Percentiles rank a stretch among this genome's conserved stretches.
Evolutionary conservation across 352 stramenopile species (phyloP).

Genomic region (Sclerospora graminicola): DNA sequence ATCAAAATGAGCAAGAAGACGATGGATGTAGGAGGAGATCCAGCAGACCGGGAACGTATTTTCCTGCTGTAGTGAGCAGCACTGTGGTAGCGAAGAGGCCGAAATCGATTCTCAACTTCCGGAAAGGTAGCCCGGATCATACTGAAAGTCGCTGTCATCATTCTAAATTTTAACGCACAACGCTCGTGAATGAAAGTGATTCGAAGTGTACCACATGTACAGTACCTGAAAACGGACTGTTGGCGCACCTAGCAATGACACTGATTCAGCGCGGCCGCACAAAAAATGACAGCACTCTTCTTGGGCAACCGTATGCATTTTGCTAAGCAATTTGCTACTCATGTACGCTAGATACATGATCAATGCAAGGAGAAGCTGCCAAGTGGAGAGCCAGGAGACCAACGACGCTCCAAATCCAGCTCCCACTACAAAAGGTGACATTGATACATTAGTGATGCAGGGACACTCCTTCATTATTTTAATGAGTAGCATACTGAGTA

Average conservation of each 20-base stretch:
- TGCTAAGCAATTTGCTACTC: slow-evolving; percentile 59
- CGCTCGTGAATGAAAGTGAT: background rate
- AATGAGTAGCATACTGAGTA: slow-evolving; percentile 20
- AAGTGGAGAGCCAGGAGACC: slow-evolving; percentile 82
- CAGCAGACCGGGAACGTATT: slow-evolving; percentile 72
- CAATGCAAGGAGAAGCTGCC: slow-evolving; percentile 64
- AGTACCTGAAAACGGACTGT: slow-evolving; percentile 20
- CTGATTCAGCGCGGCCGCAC: slow-evolving; percentile 17
- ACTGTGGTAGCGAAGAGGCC: slow-evolving; percentile 75
- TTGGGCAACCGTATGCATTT: slow-evolving; percentile 66
- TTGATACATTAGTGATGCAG: background rate
- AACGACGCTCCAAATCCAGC: slow-evolving; percentile 62
- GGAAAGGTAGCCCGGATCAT: slow-evolving; percentile 28
- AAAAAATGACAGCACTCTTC: slow-evolving; percentile 61
- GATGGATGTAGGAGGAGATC: slow-evolving; percentile 78
- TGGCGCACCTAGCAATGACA: slow-evolving; percentile 22
- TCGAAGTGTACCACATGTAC: background rate
- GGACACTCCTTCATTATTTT: background rate
- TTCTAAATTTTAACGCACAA: slow-evolving; percentile 6
- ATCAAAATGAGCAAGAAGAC: slow-evolving; percentile 67
- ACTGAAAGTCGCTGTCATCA: slow-evolving; percentile 19
- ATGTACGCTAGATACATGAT: slow-evolving; percentile 78
- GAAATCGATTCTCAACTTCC: slow-evolving; percentile 62
- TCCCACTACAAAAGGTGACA: slow-evolving; percentile 17
- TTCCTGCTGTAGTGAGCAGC: slow-evolving; percentile 82